These are phyloP conservation scores for Heterobasidion parviporum DNA, from an alignment of 1,284 basidiomycete species.

Conservation along the genomic window DNA sequence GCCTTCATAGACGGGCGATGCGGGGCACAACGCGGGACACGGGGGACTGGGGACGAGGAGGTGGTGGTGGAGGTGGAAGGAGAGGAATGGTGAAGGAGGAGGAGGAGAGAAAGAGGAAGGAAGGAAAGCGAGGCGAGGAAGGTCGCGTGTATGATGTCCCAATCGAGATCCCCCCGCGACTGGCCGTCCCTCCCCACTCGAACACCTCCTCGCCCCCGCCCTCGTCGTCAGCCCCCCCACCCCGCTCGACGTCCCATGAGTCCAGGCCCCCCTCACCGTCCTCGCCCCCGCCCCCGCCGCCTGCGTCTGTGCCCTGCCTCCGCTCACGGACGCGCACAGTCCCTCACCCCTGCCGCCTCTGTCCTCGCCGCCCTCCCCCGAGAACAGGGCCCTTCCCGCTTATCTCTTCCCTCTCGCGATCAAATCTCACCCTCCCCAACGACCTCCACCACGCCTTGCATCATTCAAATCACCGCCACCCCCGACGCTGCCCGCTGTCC, in stretches of 20 bases:
- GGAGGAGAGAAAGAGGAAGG: too few relatives aligned
- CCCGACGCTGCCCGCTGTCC: too few relatives aligned
- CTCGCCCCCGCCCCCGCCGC: neutral
- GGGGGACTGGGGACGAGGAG: neutral
- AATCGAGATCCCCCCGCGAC: neutral
- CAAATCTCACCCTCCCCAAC: neutral
- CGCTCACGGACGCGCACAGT: too few relatives aligned
- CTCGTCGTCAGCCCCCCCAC: neutral
- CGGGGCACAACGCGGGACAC: neutral
- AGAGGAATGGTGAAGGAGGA: neutral
- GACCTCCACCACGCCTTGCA: neutral
- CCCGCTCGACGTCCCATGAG: too few relatives aligned
- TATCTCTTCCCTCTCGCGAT: neutral
- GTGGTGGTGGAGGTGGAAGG: neutral
- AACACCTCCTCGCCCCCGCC: neutral
- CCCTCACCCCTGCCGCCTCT: neutral
- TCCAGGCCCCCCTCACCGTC: neutral
- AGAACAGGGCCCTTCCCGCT: neutral
- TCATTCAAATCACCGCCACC: neutral
- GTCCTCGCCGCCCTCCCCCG: neutral
- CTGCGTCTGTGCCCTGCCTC: neutral
- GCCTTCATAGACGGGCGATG: slow-evolving; percentile 9
- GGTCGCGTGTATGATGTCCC: too few relatives aligned
- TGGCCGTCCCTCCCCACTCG: neutral
- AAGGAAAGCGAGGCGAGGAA: too few relatives aligned